Conservation (phyloP, 179 eudicot genomes). For the Spinacia oleracea region DNA sequence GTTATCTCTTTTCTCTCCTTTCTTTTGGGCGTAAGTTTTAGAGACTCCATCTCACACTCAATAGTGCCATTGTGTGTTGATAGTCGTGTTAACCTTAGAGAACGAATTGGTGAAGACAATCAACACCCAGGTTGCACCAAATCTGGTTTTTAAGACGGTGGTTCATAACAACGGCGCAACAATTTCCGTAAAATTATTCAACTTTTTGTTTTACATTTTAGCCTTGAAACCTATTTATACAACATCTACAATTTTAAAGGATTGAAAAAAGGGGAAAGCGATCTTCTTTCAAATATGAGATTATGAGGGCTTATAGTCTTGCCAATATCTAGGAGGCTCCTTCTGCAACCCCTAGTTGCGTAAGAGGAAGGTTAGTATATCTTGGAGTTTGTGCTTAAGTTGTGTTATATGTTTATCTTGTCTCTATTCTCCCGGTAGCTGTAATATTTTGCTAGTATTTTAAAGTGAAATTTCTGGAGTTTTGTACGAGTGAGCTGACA, state of each 20-base stretch:
- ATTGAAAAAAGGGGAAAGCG: neutral
- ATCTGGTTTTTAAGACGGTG: too few species aligned
- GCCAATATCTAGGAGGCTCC: neutral
- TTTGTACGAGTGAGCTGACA: slow-evolving; percentile 29
- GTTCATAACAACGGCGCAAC: too few species aligned
- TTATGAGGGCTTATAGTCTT: neutral
- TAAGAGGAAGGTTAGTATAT: neutral
- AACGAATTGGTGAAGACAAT: too few species aligned
- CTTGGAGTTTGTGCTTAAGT: neutral
- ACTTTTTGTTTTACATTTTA: too few species aligned
- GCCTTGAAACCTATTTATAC: too few species aligned
- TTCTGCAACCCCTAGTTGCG: neutral
- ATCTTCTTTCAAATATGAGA: neutral
- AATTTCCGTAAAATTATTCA: too few species aligned
- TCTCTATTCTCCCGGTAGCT: neutral
- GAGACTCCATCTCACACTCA: too few species aligned
- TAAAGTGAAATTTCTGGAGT: neutral
- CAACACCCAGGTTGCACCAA: too few species aligned
- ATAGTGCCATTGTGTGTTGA: too few species aligned
- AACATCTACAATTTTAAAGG: neutral
- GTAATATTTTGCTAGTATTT: neutral
- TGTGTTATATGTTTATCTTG: neutral
- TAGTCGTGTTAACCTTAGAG: too few species aligned
- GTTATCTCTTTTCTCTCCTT: too few species aligned
- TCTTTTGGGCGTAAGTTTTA: too few species aligned